Conservation (phyloP, 148 eudicot genomes). For the Nepenthes gracilis region DNA sequence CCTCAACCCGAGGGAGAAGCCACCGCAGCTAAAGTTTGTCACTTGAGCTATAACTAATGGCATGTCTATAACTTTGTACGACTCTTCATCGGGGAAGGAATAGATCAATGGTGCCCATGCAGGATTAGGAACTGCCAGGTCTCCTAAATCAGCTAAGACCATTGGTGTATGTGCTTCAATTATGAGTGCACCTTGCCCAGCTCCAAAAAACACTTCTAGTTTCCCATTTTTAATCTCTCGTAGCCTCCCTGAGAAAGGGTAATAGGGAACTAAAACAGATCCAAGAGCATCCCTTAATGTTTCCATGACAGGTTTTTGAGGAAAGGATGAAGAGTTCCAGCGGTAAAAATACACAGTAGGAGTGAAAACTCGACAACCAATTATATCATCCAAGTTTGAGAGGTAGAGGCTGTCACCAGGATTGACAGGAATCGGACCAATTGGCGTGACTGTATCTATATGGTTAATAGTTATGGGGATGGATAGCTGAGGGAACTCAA, state of each 20-base stretch:
- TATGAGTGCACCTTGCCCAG: constrained; percentile 63
- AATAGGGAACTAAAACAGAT: constrained; percentile 67
- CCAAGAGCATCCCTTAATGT: constrained; percentile 52
- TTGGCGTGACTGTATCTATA: constrained; percentile 34
- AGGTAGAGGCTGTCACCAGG: constrained; percentile 60
- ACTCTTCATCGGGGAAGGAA: constrained; percentile 56
- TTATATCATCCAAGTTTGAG: constrained; percentile 81
- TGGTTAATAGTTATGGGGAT: constrained; percentile 45
- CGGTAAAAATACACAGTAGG: constrained; percentile 82
- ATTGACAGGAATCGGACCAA: constrained; percentile 32
- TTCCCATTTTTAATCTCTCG: constrained; percentile 52
- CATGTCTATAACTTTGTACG: constrained; percentile 67
- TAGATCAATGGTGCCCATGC: constrained; percentile 59
- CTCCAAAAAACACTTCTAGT: constrained; percentile 63
- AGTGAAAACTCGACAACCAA: constrained; percentile 81
- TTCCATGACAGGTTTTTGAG: constrained; percentile 14
- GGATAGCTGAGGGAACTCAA: constrained; percentile 37
- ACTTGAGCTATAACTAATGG: constrained; percentile 83
- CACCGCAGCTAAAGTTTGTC: constrained; percentile 66
- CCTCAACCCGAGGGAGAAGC: constrained; percentile 83
- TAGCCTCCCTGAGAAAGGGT: constrained; percentile 80
- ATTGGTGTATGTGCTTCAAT: constrained; percentile 56
- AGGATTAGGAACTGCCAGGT: constrained; percentile 69
- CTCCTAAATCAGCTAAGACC: constrained; percentile 46
- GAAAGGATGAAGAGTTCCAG: constrained; percentile 5